Conservation (phyloP, 2,329 filamentous ascomycete genomes). For the Colletotrichum lupini region DNA sequence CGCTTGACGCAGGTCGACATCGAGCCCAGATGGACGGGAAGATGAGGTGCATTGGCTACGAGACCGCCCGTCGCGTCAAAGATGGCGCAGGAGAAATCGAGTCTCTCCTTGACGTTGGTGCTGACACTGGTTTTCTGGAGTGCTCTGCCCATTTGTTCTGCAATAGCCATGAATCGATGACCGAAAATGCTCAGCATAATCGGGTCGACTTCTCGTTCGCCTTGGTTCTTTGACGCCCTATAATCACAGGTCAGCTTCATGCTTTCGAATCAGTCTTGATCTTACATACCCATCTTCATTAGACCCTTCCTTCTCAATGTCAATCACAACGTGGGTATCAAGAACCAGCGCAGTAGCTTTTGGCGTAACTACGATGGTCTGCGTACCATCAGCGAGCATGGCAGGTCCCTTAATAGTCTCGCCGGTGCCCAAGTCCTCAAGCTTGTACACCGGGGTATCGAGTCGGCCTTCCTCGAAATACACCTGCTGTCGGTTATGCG, state of each 20-base stretch:
- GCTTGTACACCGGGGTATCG: conserved; percentile 85
- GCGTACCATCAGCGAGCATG: conserved; percentile 86
- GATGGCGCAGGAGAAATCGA: conserved; percentile 85
- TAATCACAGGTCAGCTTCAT: too few relatives aligned
- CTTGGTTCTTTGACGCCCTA: conserved; percentile 20
- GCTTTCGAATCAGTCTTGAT: too few relatives aligned
- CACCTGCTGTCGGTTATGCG: conserved; percentile 72
- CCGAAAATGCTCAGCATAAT: conserved; percentile 85
- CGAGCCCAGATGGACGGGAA: conserved; percentile 83
- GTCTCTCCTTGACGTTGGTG: conserved; percentile 84
- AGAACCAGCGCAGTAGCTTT: conserved; percentile 80
- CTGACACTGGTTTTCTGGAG: conserved; percentile 84
- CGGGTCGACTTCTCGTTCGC: conserved; percentile 64
- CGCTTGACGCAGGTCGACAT: conserved; percentile 86
- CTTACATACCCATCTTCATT: conserved; percentile 39
- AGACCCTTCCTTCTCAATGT: conserved; percentile 71
- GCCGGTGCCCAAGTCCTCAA: conserved; percentile 78
- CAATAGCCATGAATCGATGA: conserved; percentile 87
- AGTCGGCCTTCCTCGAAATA: conserved; percentile 86
- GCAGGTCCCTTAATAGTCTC: conserved; percentile 82
- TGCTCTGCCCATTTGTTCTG: conserved; percentile 85
- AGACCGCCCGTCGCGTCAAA: conserved; percentile 81
- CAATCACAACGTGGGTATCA: conserved; percentile 89
- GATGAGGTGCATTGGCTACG: conserved; percentile 82
- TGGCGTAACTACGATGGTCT: conserved; percentile 92